Evolutionary conservation across 495 filamentous ascomycete species (phyloP).

Genomic region (Achaetomiella virescens): DNA sequence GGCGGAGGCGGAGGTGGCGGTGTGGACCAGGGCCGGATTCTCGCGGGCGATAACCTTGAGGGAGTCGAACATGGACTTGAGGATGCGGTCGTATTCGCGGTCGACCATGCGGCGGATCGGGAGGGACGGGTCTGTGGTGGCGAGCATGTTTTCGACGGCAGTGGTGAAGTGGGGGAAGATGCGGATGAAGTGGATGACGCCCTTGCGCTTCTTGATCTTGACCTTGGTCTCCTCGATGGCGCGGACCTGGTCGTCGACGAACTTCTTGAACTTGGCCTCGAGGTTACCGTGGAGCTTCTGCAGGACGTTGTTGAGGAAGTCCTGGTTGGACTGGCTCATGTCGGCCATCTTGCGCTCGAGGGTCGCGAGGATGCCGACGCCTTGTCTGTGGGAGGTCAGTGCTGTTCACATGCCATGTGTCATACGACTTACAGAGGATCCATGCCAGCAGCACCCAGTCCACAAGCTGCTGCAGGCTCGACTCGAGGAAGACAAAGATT

Average conservation of each 20-base stretch:
- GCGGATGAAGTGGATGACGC: conserved; percentile 88
- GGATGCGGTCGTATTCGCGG: conserved; percentile 78
- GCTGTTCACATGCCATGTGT: neutral
- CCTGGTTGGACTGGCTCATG: conserved; percentile 82
- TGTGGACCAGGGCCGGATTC: conserved; percentile 55
- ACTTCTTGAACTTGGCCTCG: conserved; percentile 71
- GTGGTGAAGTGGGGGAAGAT: conserved; percentile 81
- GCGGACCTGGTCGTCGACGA: conserved; percentile 89
- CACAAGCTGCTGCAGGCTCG: conserved; percentile 70
- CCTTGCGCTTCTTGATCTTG: conserved; percentile 96
- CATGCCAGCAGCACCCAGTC: conserved; percentile 73
- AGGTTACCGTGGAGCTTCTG: conserved; percentile 74
- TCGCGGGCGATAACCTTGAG: conserved; percentile 94
- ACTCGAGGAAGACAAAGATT: conserved; percentile 73
- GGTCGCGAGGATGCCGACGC: conserved; percentile 77
- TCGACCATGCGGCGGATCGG: conserved; percentile 72
- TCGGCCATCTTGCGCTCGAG: conserved; percentile 70
- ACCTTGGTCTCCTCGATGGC: conserved; percentile 99
- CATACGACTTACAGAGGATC: conserved; percentile 70
- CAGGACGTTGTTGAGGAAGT: conserved; percentile 73
- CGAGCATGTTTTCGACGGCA: conserved; percentile 77
- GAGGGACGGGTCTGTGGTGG: conserved; percentile 48
- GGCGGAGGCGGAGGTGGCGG: neutral
- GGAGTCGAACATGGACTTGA: conserved; percentile 94
- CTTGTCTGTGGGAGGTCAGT: conserved; percentile 53